phyloP scores from a whole-genome alignment of 1,284 basidiomycete species.

The Nidula niveotomentosa region DNA sequence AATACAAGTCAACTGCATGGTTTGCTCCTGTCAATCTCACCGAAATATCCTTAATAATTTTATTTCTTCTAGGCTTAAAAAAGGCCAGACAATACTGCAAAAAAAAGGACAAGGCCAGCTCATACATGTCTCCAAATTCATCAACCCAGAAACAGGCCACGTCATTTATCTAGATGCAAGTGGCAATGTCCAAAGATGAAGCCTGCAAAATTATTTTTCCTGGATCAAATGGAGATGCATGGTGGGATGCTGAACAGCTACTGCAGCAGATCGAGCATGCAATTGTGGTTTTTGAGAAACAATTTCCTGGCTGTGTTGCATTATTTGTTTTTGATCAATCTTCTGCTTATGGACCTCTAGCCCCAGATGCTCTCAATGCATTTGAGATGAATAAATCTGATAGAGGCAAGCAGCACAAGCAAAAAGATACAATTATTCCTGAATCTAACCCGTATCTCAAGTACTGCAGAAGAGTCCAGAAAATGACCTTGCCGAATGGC shows the following conservation, averaged over 20 bases:
- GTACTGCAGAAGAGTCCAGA: conserved; percentile 12
- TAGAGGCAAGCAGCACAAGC: conserved; percentile 23
- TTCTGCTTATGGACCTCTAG: conserved; percentile 25
- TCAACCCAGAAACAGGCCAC: conserved; percentile 14
- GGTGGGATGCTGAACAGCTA: conserved; percentile 18
- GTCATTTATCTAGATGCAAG: conserved; percentile 13
- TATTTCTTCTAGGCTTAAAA: not conserved
- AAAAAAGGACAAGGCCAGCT: conserved; percentile 20
- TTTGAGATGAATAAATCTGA: conserved; percentile 31
- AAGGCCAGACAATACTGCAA: conserved; percentile 12
- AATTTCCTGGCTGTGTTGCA: conserved; percentile 19
- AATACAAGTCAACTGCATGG: conserved; percentile 14
- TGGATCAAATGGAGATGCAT: conserved; percentile 18
- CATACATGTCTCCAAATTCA: conserved; percentile 15
- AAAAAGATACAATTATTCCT: not conserved
- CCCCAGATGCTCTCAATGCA: conserved; percentile 25
- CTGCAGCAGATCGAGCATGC: conserved; percentile 17
- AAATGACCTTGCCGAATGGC: not conserved
- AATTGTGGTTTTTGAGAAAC: conserved; percentile 21
- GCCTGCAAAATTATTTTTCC: conserved; percentile 17
- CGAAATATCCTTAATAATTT: not conserved
- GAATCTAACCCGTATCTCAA: conserved; percentile 17
- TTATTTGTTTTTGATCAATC: conserved; percentile 35
- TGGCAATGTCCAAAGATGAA: conserved; percentile 13
- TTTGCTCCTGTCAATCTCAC: not conserved